Base-by-base conservation (phyloP, 169 alveolate genomes). In the Condylostoma magnum region DNA sequence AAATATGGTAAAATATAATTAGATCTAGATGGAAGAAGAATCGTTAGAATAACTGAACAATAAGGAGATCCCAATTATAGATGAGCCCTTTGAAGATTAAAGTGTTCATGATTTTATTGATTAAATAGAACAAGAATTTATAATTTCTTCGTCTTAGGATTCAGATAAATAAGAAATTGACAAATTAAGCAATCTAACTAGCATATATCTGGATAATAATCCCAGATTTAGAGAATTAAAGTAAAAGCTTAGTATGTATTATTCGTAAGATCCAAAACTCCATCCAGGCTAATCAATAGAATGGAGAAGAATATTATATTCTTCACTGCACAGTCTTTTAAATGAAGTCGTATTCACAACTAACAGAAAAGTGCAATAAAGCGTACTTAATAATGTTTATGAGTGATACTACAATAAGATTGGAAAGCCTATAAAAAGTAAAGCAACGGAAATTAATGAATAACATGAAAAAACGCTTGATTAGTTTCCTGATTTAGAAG, bases 311-410 rank as follows among this genome's bases (percentile, higher is more conserved):
- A 36, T 41, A 33, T n/a, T 60, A 18, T 60, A 60, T 34, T 10
- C n/a, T 1, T 60, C 56, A 30, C 71, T 60, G 3, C 71, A 60
- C n/a, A 33, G 27, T 18, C 71, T 60, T 12, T 31, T 60, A n/a
- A 12, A 41, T 27, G 71, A 60, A 41, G 18, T 34, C 33, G 33
- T 60, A 18, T 41, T 36, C 56, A 60, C 71, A 12, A 60, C 20
- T 28, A 27, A 12, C 58, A 15, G 71, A 20, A 60, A 1, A 41
- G 56, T 60, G 8, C 56, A 60, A 60, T 6, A 38, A 6, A 38
- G 43, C 18, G 18, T 12, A 12, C n/a, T 41, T 18, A 34, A 60
- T 34, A 33, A 18, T 8, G 56, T 60, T 8, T 60, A 60, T 31
- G 36, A 60, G 10, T 60, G 71, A 31, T 60, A 38, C 31, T 60